Evolutionary conservation across 306 rosid genomes (phyloP), one percentile per base, ranked within the genome.

Genomic region (Begonia peltatifolia): DNA sequence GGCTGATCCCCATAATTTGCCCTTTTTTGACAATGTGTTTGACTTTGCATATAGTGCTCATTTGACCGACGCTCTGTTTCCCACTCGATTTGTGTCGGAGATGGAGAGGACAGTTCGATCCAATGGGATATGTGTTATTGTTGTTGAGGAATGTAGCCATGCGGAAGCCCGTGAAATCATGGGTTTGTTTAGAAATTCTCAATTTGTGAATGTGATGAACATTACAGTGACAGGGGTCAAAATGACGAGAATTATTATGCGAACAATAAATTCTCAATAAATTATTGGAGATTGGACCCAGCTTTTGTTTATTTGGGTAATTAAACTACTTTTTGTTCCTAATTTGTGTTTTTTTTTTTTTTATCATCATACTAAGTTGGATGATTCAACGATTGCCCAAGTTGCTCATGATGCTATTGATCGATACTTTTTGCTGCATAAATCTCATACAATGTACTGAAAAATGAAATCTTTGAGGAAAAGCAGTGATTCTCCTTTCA

Each of bases 1-100:
- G 10, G 94, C 94, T 5, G 94, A 85, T 62, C 94, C 95, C 0
- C 95, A 80, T 57, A 76, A 80, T 57, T 54, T 85, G 67, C 94
- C 95, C 0, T 90, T 78, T 54, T 83, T 83, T 53, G 83, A 80
- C 15, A 71, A 22, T 15, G 78, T 56, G 5, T 90, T 90, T 48
- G 92, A 90, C 63, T 62, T 90, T 41, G 84, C 73, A 0, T 90
- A 76, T 38, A 72, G 70, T 9, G 94, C 82, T 0, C 79, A 75
- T 12, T 62, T 90, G 46, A 76, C 71, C 1, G 76, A 78, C 70
- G 87, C 94, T 3, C 36, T 90, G 72, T 78, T 85, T 62, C 95
- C 95, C 14, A 52, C 74, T 9, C 68, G 87, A 15, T 83, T 76
- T 20, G 82, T 72, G 0, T 52, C 84, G 10, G 94, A 90, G 80